A percentile compares a stretch with the other conserved stretches of the same genome.
Evolutionary conservation across 208 protist species (phyloP).

Genomic region (Trypanosoma melophagium): DNA sequence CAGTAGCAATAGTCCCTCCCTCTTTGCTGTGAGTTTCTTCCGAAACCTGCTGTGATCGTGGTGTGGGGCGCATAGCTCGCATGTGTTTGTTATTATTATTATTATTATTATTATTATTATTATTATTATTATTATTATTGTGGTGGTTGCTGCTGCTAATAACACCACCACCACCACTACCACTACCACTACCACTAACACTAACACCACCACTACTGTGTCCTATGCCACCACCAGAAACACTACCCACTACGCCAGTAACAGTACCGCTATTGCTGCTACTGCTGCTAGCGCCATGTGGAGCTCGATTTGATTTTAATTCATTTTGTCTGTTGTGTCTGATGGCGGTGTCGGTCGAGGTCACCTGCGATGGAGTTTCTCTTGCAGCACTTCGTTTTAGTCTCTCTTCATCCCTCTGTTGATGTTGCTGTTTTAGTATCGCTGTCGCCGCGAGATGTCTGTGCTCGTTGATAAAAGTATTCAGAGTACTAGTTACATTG

Average conservation of each 20-base stretch:
- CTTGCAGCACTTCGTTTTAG: background rate
- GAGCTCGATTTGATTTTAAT: too few relatives aligned
- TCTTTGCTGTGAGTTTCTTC: background rate
- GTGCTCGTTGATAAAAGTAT: slow-evolving; percentile 1
- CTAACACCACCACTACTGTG: background rate
- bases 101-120: too few relatives aligned
- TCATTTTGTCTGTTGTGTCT: too few relatives aligned
- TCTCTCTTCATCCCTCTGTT: too few relatives aligned
- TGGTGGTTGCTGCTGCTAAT: background rate
- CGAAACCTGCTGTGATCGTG: slow-evolving; percentile 9
- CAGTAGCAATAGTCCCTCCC: background rate
- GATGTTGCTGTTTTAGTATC: too few relatives aligned
- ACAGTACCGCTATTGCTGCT: slow-evolving; percentile 16
- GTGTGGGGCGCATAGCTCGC: slow-evolving; percentile 16
- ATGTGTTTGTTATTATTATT: background rate
- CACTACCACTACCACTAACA: background rate
- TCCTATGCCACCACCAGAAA: background rate
- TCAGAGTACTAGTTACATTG: slow-evolving; percentile 13
- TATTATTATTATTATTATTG: background rate
- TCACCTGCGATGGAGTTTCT: background rate
- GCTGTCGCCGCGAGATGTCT: background rate
- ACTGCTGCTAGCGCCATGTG: too few relatives aligned
- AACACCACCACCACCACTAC: background rate
- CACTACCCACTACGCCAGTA: background rate
- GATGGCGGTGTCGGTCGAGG: too few relatives aligned